Evolutionary conservation across 345 rosid genomes (phyloP), one percentile per base, ranked within the genome.

Genomic region (Sonneratia caseolaris): DNA sequence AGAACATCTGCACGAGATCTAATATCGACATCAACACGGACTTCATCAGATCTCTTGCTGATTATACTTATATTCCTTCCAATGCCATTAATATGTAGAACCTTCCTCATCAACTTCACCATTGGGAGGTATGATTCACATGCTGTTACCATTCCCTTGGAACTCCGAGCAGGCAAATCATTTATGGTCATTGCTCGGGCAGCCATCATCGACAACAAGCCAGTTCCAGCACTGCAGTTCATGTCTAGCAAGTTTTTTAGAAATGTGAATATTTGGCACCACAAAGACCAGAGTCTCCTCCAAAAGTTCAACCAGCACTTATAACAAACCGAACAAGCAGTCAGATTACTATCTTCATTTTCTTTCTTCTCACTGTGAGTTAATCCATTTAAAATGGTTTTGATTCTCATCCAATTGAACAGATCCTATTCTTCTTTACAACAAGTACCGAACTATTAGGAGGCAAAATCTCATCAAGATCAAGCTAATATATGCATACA

Each of bases 101-200:
- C 94, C 84, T 89, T 90, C 76, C 91, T 75, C 97, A 89, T 90
- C 81, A 92, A 75, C 77, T 95, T 95, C 68, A 85, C 90, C 99
- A 95, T 88, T 6, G 97, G 97, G 75, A 95, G 96, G 71, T 95
- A 92, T 32, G 97, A 92, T 75, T 95, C 99, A 37, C 90, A 92
- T 3, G 99, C 92, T 56, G 97, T 92, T 43, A 91, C 97, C 67
- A 6, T 74, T 51, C 87, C 88, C 37, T 77, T 72, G 14, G 73
- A 40, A 36, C 61, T 72, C 43, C 27, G 59, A 7, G 55, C 47
- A 22, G 76, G 37, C 10, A 56, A 68, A 11, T 80, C 85, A 55
- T 76, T 68, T 19, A 64, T 65, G 7, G 71, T 73, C 89, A 88
- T 86, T 0, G 92, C 93, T 69, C 88, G 81, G 1, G 90, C 96